These are phyloP conservation scores for Paraglomus occultum DNA, from an alignment of 192 early-diverging fungal species.

Conservation along the genomic window DNA sequence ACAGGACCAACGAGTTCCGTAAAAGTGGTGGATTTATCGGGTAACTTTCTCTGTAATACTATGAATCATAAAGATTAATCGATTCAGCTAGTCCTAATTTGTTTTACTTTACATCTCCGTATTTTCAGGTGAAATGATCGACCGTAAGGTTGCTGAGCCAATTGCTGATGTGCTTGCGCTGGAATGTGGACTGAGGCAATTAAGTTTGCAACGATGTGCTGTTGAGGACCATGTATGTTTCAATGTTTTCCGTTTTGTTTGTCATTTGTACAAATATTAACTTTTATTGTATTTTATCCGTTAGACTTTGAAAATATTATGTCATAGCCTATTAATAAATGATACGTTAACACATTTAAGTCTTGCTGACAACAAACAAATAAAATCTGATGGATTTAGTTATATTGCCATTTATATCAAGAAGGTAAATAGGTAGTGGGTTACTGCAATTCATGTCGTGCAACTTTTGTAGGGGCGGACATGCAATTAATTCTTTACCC, in stretches of 20 bases:
- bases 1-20: not conserved
- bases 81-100: no score
- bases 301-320: constrained; percentile 59
- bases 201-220: constrained; percentile 66
- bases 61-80: no score
- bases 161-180: constrained; percentile 75
- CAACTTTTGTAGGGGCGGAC: not conserved
- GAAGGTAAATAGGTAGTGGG: constrained; percentile 40
- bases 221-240: constrained; percentile 68
- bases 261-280: not conserved
- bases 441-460: not conserved
- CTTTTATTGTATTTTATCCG: not conserved
- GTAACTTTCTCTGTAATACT: not conserved
- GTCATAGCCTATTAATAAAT: constrained; percentile 69
- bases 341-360: constrained; percentile 65
- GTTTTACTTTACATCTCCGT: no score
- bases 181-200: constrained; percentile 67
- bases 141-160: constrained; percentile 57
- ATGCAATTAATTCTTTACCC: not conserved
- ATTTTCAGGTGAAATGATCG: constrained; percentile 48
- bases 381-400: constrained; percentile 71
- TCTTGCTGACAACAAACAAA: constrained; percentile 64
- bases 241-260: not conserved
- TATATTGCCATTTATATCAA: constrained; percentile 73
- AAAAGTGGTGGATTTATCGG: constrained; percentile 9